Evolutionary conservation across 2,329 filamentous ascomycete genomes (phyloP), one percentile per base, ranked within the genome.

Genomic region (Diaporthe longicolla): DNA sequence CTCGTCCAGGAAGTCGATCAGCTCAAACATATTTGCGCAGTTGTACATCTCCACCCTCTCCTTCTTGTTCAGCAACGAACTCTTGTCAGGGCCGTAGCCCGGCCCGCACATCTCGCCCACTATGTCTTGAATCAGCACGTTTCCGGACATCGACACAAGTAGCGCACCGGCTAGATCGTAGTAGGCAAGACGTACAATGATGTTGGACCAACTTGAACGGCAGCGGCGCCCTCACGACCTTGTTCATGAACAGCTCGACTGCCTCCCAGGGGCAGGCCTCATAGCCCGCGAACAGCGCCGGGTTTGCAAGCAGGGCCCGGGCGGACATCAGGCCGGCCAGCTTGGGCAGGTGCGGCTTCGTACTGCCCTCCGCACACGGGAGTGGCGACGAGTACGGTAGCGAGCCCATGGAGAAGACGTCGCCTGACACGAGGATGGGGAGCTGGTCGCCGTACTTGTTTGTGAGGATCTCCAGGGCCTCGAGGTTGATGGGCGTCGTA

Each of bases 271-370:
- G 88, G 75, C 91, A 92, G 29, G 85, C 82, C 6, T 87, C 81
- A 77, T 87, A 79, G 59, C 90, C 87, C 0, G 89, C 87, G 81
- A 92, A 94, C 66, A 94, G 82, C 4, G 91, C 90, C 1, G 92
- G 92, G 81, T 94, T 93, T 77, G 90, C 85, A 55, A 94, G 87
- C 3, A 94, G 84, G 11, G 91, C 92, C 63, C 92, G 87, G 10
- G 92, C 92, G 26, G 92, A 90, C 92, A 94, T 94, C 72, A 94
- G 88, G 48, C 92, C 91, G 1, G 88, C 82, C 10, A 92, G 85
- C 45, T 87, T 84, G 7, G 86, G 89, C 54, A 86, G 83, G 40
- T 80, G 73, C 3, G 74, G 57, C 0, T 76, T 77, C 78, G 50
- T 73, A 76, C 79, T 70, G 59, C 80, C 80, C 35, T 82, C 77